phyloP scores from a whole-genome alignment of 78 protist genomes.

The Speleostelium caveatum region DNA sequence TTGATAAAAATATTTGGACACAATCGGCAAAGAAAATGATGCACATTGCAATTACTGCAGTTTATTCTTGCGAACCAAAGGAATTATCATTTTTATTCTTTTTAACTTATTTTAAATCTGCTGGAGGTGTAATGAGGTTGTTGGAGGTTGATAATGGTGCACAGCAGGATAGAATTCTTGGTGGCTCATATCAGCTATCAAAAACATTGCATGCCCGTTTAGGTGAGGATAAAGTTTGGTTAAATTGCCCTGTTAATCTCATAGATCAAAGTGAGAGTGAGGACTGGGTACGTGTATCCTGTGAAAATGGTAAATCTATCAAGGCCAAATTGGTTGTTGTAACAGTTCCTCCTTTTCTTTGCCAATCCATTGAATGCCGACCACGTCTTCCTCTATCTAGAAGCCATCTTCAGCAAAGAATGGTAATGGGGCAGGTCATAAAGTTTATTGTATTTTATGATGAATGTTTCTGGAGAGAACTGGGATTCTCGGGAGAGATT shows the following conservation, averaged over 20 bases:
- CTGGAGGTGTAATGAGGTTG: slow-evolving; percentile 31
- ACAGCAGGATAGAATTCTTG: slow-evolving; percentile 48
- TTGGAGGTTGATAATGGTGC: slow-evolving; percentile 47
- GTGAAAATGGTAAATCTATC: neutral
- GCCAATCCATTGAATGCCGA: neutral
- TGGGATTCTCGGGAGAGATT: slow-evolving; percentile 65
- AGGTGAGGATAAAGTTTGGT: neutral
- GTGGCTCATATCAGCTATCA: slow-evolving; percentile 6
- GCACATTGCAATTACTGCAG: neutral
- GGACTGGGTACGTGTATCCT: neutral
- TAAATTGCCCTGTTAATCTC: neutral
- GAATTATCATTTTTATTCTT: slow-evolving; percentile 20
- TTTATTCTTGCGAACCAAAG: slow-evolving; percentile 12
- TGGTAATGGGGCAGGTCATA: slow-evolving; percentile 58
- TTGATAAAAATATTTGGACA: slow-evolving; percentile 1
- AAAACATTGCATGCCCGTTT: neutral
- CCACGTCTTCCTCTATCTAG: slow-evolving; percentile 11
- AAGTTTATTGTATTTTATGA: slow-evolving; percentile 65
- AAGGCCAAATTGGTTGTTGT: neutral
- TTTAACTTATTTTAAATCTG: neutral
- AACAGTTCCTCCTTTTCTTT: neutral
- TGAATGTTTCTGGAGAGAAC: slow-evolving; percentile 45
- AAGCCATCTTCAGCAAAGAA: neutral
- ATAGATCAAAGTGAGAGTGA: neutral
- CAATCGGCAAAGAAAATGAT: slow-evolving; percentile 22